Evolutionary conservation across 1,284 basidiomycete species (phyloP), one percentile per base, ranked within the genome.

Genomic region (Agaricales sp.): DNA sequence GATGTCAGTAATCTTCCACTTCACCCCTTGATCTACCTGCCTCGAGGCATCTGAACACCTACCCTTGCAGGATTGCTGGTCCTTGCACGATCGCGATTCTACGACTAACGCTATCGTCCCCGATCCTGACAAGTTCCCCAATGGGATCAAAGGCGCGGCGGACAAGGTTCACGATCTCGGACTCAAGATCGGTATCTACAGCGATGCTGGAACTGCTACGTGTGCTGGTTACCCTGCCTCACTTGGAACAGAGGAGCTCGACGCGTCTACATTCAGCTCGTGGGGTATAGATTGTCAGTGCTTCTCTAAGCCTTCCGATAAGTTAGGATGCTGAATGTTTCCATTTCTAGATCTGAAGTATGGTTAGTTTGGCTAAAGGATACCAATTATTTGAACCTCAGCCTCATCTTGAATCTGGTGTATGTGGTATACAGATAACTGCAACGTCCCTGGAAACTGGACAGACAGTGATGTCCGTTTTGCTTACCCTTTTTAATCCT

Each of bases 1-100:
- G 78, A 80, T 51, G 77, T 77, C 77, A 55, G 63, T 78, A 49
- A 77, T 77, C 58, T 74, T 78, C 48, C 75, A 77, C 58, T 74
- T 75, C 55, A 23, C 65, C 52, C 21, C 4, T 41, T 4, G 18
- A 6, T 23, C 25, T 24, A n/a, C 14, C 14, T 26, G 4, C 12
- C 25, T 24, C 45, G 38, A n/a, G 21, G 24, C 24, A 18, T 46
- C 23, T 20, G 24, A 20, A 38, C 20, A 35, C 39, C 14, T 37
- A 22, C 4, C 38, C 46, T 24, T 49, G 20, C 50, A 78, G 75
- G 77, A 79, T 53, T 75, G 74, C 53, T 79, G 77, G 77, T 58
- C 74, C 3, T 54, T 68, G 45, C 65, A 55, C 55, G 51, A 59
- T 18, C 69, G 75, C 22, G 64, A 75, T 53, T 20, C 67, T 4